Base-by-base conservation (phyloP, 805 yeast genomes). In the Lachancea sp. region DNA sequence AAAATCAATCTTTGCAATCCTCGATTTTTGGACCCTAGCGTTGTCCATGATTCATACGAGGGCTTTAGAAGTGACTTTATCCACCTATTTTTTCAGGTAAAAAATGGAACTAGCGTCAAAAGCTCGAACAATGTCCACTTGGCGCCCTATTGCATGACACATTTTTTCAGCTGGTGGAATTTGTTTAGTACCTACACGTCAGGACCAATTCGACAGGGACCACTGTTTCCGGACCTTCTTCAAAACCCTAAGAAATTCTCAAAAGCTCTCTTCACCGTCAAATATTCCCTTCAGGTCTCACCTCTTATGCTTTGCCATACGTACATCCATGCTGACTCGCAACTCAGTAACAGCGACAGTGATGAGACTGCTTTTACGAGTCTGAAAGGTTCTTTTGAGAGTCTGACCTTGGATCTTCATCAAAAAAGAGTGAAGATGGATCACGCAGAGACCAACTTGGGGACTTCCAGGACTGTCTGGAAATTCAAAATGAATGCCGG, bases 91-190 rank as follows among this genome's bases (percentile, higher is more conserved):
- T 57, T 68, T 42, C 70, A 70, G 6, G 63, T 67, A 19, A 57
- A 51, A 40, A 60, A 69, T 12, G 54, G 52, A 7, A 49, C 49
- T 49, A 73, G 49, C 59, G 67, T 46, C 62, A 63, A 46, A 3
- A 62, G 73, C n/a, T 72, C 75, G 46, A 89, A 88, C 59, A 70
- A 86, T 4, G 72, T 82, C 3, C 87, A 88, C 58, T 63, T 89
- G 42, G 75, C 88, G 2, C 95, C 95, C 1, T 70, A 72, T n/a
- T 71, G 81, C 0, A 70, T 87, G 48, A 54, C 67, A 1, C 91
- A 83, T 51, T 88, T 89, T 63, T 72, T 77, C 51, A 63, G 63
- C 10, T 90, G 97, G 97, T 88, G 95, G 95, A 65, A 69, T 30
- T 70, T 84, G 49, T 89, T 89, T 61, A 74, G 78, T 31, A 80